Evolutionary conservation across 2,329 filamentous ascomycete genomes (phyloP), one percentile per base, ranked within the genome.

Genomic region (Fusarium metavorans): DNA sequence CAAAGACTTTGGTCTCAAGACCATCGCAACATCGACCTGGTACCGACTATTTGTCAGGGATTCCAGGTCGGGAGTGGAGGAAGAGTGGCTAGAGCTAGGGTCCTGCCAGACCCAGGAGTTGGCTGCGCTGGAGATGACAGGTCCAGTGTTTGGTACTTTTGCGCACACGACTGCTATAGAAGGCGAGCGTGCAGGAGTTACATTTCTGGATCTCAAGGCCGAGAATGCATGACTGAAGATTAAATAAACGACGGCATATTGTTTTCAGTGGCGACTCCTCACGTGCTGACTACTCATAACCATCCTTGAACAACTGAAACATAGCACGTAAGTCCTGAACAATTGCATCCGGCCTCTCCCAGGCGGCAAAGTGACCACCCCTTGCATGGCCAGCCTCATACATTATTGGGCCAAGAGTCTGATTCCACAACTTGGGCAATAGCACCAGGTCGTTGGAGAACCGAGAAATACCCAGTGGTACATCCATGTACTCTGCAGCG

Each of bases 341-440:
- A 37, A 92, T 81, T 5, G 84, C 81, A 32, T 89, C 84, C 0
- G 91, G 91, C 27, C 82, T 80, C 79, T 92, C 90, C 77, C 86
- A 88, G 0, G 91, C 88, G 4, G 89, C 89, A 77, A 92, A 92
- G 77, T 92, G 90, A 0, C 90, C 90, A 1, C 89, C 89, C 9
- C 83, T 83, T 3, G 85, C 81, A 63, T 89, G 85, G 6, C 81
- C 78, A 9, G 82, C 85, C 74, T 91, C 86, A 60, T 88, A 90
- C 0, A 92, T 90, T 0, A 93, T 85, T 0, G 87, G 83, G 5
- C 90, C 91, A 13, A 93, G 79, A 0, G 89, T 90, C n/a, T 83
- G 82, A 1, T 83, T 86, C 89, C 89, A 93, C 1, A 85, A 83
- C 64, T 82, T 85, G 0, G 91, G 90, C 48, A 87, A 81, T 9